phyloP scores from a whole-genome alignment of 257 asterid species.

The Forsythia suspensa region DNA sequence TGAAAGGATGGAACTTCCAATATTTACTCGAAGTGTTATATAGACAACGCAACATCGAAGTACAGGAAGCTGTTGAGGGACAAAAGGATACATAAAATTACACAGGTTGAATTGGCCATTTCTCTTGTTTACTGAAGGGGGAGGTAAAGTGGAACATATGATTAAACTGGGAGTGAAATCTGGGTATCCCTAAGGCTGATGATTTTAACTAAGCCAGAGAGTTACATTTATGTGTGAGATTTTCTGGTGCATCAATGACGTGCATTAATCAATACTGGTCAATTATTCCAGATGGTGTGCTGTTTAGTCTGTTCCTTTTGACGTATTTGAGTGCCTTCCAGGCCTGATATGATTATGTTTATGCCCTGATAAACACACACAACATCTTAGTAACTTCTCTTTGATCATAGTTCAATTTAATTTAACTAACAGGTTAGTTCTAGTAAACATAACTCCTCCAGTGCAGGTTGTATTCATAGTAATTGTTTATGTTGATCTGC shows the following conservation, averaged over 20 bases:
- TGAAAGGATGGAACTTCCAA: conserved; percentile 32
- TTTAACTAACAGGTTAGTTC: too few species aligned
- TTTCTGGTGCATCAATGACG: conserved; percentile 6
- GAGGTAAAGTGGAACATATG: too few species aligned
- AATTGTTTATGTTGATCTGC: conserved; percentile 13
- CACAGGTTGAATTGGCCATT: background rate
- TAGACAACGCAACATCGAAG: conserved; percentile 6
- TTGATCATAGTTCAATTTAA: background rate
- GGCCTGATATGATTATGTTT: background rate
- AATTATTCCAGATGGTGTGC: background rate
- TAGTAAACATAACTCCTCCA: too few species aligned
- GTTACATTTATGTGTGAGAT: background rate
- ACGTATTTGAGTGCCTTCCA: conserved; percentile 1
- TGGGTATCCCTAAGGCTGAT: conserved; percentile 5
- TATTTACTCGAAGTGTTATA: conserved; percentile 19
- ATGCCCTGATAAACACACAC: background rate
- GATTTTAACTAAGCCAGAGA: background rate
- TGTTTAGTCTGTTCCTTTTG: conserved; percentile 17
- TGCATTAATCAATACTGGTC: background rate
- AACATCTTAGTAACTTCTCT: conserved; percentile 8
- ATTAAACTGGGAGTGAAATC: too few species aligned
- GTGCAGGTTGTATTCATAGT: too few species aligned
- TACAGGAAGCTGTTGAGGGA: background rate
- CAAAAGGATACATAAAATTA: conserved; percentile 9
- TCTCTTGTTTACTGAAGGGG: background rate